phyloP scores from a whole-genome alignment of 164 flowering plant species.

The Protea cynaroides region DNA sequence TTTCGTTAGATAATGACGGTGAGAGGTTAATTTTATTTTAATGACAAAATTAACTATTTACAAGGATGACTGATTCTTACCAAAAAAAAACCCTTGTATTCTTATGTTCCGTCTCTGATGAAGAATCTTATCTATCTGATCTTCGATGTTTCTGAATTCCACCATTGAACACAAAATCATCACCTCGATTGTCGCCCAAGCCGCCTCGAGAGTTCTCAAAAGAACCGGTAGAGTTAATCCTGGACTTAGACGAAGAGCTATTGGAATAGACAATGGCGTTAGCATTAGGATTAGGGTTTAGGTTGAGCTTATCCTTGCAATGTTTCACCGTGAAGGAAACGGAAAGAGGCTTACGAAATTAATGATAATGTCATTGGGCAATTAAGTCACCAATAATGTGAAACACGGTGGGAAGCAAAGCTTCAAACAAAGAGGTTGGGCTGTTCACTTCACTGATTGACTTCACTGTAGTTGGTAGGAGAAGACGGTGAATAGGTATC shows the following conservation, averaged over 20 bases:
- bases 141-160: conserved; percentile 15
- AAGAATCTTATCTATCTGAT: conserved; percentile 8
- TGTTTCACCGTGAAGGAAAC: conserved; percentile 16
- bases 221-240: conserved; percentile 12
- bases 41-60: no score
- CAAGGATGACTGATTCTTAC: no score
- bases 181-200: conserved; percentile 7
- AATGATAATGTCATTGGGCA: neutral
- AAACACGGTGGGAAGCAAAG: no score
- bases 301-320: conserved; percentile 1
- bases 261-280: conserved; percentile 7
- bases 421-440: no score
- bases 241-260: conserved; percentile 14
- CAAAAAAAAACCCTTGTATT: no score
- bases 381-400: conserved; percentile 41
- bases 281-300: conserved; percentile 6
- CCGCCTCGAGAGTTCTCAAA: conserved; percentile 27
- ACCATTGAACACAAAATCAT: conserved; percentile 9
- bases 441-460: no score
- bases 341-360: conserved; percentile 7
- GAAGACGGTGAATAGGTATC: conserved; percentile 64
- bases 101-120: conserved; percentile 19
- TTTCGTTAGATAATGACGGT: no score
- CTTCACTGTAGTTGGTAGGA: conserved; percentile 30
- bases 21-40: no score